Evolutionary conservation across 768 basidiomycete genomes (phyloP), one percentile per base, ranked within the genome.

Genomic region (Sarcomyxa edulis): DNA sequence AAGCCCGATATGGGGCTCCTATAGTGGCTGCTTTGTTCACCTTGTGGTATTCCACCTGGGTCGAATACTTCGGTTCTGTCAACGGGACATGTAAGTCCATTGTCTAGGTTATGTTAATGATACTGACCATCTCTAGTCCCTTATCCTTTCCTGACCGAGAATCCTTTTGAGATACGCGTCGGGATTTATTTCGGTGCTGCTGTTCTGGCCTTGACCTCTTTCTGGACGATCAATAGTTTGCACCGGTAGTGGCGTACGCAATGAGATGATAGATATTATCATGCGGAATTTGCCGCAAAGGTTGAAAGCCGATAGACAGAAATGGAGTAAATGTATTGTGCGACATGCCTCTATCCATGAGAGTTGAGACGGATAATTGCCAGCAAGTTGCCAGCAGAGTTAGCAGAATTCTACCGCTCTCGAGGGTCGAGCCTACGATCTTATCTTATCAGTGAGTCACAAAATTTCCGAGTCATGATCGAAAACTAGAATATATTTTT

Each of bases 61-160:
- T 78, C 2, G 89, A 92, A 48, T 73, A 76, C 46, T 82, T 78
- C 44, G 78, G 78, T 0, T 58, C 51, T 6, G 69, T 63, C 54
- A 88, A 86, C 44, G 75, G 74, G 5, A 53, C 51, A 3, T 87
- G 82, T 86, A 45, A 59, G 79, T 71, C n/a, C 12, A 6, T 29
- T 19, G 35, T 35, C 14, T 29, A 10, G 25, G 5, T 31, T 10
- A 7, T 40, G 10, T 19, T 15, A 34, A 21, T 19, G n/a, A 20
- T 31, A 15, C 15, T 27, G 9, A 33, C 9, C 27, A 20, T 27
- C 11, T 33, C 34, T 35, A 4, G 84, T 89, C 62, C 85, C 88
- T 19, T 91, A 92, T 59, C 89, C 89, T 0, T 91, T 92, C 63
- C 64, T 92, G 42, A 85, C 78, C 0, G 48, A 79, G 12, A 80